Evolutionary conservation across 257 asterid species (phyloP).

Genomic region (Gentiana straminea): DNA sequence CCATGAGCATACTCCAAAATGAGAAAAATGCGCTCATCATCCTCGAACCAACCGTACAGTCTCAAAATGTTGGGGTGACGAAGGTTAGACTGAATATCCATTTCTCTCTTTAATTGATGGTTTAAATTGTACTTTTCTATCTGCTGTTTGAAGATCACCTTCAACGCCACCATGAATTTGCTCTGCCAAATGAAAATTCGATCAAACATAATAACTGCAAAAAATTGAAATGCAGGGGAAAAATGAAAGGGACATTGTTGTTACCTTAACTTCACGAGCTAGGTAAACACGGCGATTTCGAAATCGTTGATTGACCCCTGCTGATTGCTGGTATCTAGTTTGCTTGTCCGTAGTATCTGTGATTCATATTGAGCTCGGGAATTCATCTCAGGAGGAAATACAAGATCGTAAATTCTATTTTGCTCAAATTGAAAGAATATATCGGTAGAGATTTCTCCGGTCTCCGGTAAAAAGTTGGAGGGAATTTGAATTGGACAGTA

Average conservation of each 20-base stretch:
- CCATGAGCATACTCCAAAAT: slow-evolving; percentile 83
- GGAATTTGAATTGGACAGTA: no score
- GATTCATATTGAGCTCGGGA: slow-evolving; percentile 12
- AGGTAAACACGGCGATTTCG: slow-evolving; percentile 91
- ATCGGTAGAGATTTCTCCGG: no score
- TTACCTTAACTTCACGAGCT: slow-evolving; percentile 81
- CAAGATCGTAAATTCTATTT: background rate
- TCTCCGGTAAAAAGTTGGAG: no score
- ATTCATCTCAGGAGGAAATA: slow-evolving; percentile 17
- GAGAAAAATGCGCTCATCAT: slow-evolving; percentile 55
- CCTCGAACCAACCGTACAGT: slow-evolving; percentile 90
- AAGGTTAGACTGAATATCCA: slow-evolving; percentile 78
- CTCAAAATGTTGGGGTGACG: slow-evolving; percentile 75
- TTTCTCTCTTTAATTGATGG: slow-evolving; percentile 77
- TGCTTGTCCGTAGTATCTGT: slow-evolving; percentile 35
- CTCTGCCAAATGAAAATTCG: slow-evolving; percentile 21
- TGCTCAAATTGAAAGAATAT: no score
- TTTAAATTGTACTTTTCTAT: slow-evolving; percentile 64
- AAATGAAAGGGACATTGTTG: no score
- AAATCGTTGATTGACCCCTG: slow-evolving; percentile 68
- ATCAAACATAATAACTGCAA: background rate
- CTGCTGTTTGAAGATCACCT: slow-evolving; percentile 80
- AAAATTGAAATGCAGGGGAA: no score
- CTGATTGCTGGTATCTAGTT: slow-evolving; percentile 13
- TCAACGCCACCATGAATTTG: slow-evolving; percentile 73